Evolutionary conservation across 768 basidiomycete species (phyloP).

Genomic region (Mycena pura): DNA sequence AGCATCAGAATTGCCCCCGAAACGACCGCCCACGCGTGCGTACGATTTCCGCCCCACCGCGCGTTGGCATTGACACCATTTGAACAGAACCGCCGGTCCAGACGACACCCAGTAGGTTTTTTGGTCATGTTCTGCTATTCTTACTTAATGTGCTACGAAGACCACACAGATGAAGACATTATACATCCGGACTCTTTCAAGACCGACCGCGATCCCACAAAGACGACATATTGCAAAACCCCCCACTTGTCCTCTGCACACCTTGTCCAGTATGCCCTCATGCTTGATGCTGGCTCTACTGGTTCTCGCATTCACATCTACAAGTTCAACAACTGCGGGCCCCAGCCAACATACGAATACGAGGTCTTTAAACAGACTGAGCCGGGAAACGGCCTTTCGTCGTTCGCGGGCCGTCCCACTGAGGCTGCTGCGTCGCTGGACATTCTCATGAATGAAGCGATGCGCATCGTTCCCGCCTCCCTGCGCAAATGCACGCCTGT

Average conservation of each 20-base stretch:
- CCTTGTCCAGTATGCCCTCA: constrained; percentile 91
- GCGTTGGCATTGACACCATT: neutral
- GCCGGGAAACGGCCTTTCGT: constrained; percentile 72
- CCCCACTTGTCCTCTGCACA: constrained; percentile 56
- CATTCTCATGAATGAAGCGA: constrained; percentile 79
- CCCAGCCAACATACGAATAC: constrained; percentile 84
- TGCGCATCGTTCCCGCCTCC: constrained; percentile 72
- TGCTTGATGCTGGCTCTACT: constrained; percentile 98
- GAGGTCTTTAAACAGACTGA: constrained; percentile 88
- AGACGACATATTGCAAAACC: constrained; percentile 73
- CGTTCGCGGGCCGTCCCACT: constrained; percentile 60
- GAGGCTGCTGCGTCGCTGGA: constrained; percentile 84
- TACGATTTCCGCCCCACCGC: neutral
- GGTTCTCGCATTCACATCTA: constrained; percentile 98
- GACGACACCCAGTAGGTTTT: neutral
- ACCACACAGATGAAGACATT: constrained; percentile 19
- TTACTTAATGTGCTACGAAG: neutral
- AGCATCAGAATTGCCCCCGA: neutral
- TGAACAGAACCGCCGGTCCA: neutral
- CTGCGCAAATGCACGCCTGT: constrained; percentile 83
- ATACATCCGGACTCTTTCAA: constrained; percentile 64
- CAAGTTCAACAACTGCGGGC: constrained; percentile 92
- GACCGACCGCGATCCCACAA: constrained; percentile 74
- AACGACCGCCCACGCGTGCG: neutral
- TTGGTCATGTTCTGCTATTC: neutral